These are phyloP conservation scores for Nicotiana tomentosiformis DNA, from an alignment of 257 asterid genomes.

Conservation along the genomic window DNA sequence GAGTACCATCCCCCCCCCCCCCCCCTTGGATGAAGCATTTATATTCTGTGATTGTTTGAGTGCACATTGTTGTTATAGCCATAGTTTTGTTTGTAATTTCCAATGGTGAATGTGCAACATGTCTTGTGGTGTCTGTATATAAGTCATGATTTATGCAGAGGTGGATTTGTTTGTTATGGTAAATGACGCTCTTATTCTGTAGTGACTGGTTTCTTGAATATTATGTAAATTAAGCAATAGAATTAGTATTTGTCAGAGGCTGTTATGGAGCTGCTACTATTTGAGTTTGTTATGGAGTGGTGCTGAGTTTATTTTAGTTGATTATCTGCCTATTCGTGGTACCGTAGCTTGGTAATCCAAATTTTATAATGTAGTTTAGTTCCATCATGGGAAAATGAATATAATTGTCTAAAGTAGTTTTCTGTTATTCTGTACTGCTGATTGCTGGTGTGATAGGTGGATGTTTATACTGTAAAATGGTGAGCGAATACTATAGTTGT, in stretches of 20 bases:
- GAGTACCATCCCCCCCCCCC: not conserved
- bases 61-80: not conserved
- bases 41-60: not conserved
- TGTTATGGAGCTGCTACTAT: not conserved
- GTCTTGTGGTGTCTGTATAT: not conserved
- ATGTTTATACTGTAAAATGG: not conserved
- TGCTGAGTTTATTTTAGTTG: not conserved
- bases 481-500: not conserved
- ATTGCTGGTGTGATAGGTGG: not conserved
- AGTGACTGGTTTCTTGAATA: not conserved
- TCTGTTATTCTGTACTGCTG: not conserved
- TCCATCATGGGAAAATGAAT: not conserved
- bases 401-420: not conserved
- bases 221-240: not conserved
- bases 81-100: not conserved
- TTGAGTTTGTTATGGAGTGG: not conserved
- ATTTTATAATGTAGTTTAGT: not conserved
- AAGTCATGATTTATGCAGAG: not conserved
- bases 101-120: not conserved
- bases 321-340: not conserved
- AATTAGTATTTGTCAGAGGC: not conserved
- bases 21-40: not conserved
- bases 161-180: not conserved
- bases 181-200: not conserved
- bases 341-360: not conserved